phyloP scores from a whole-genome alignment of 2,329 filamentous ascomycete genomes.

The Lasiodiplodia sp. region DNA sequence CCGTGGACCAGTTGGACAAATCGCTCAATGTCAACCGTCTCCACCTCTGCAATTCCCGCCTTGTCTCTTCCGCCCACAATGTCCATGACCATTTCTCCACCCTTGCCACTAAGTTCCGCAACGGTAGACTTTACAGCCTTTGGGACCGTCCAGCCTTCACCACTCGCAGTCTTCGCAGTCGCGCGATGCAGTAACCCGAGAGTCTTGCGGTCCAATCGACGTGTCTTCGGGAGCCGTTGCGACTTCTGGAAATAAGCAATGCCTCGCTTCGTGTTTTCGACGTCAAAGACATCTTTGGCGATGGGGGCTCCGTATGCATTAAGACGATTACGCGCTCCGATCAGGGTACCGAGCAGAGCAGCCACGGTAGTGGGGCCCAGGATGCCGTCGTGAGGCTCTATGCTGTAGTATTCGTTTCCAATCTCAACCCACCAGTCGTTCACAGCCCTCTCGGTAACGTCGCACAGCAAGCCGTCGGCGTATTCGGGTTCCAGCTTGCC shows the following conservation, averaged over 20 bases:
- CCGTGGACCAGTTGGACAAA: slow-evolving; percentile 82
- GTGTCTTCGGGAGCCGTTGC: slow-evolving; percentile 78
- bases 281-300: slow-evolving; percentile 89
- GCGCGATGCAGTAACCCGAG: slow-evolving; percentile 78
- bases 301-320: slow-evolving; percentile 85
- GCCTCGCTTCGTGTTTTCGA: slow-evolving; percentile 80
- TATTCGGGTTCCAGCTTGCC: slow-evolving; percentile 87
- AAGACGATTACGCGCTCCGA: slow-evolving; percentile 88
- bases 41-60: slow-evolving; percentile 87
- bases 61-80: slow-evolving; percentile 86
- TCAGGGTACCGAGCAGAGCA: slow-evolving; percentile 83
- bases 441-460: slow-evolving; percentile 88
- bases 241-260: slow-evolving; percentile 90
- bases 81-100: slow-evolving; percentile 93
- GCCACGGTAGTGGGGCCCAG: slow-evolving; percentile 91
- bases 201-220: slow-evolving; percentile 83
- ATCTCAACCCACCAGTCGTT: slow-evolving; percentile 97
- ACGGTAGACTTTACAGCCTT: slow-evolving; percentile 95
- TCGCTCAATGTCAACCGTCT: slow-evolving; percentile 86
- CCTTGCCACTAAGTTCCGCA: slow-evolving; percentile 90
- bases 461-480: slow-evolving; percentile 89
- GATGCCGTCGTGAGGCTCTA: slow-evolving; percentile 91
- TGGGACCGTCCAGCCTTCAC: slow-evolving; percentile 90
- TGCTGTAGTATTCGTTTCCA: slow-evolving; percentile 88
- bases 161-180: slow-evolving; percentile 89